phyloP scores from a whole-genome alignment of 768 basidiomycete genomes.

The Tylopilus cervinicoccineus region DNA sequence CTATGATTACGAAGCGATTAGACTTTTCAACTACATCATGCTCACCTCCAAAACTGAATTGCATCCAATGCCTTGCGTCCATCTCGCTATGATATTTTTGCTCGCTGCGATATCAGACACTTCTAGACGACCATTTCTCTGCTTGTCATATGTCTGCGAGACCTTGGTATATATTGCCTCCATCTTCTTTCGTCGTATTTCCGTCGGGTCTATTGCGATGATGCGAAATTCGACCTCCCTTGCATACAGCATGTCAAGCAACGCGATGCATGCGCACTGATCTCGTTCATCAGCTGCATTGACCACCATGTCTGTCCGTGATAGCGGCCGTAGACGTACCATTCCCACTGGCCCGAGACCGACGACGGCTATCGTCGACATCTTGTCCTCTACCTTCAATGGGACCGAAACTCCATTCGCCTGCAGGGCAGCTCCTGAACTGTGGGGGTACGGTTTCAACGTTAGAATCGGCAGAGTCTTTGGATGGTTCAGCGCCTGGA shows the following conservation, averaged over 20 bases:
- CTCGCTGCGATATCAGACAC: slow-evolving; percentile 50
- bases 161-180: slow-evolving; percentile 53
- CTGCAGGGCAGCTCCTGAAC: slow-evolving; percentile 9
- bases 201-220: slow-evolving; percentile 60
- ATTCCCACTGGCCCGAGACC: slow-evolving; percentile 80
- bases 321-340: slow-evolving; percentile 28
- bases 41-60: slow-evolving; percentile 65
- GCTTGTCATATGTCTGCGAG: slow-evolving; percentile 33
- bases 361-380: slow-evolving; percentile 60
- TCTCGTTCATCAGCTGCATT: background rate
- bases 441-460: slow-evolving; percentile 54
- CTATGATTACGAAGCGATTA: background rate
- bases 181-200: slow-evolving; percentile 56
- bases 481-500: slow-evolving; percentile 69
- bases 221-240: slow-evolving; percentile 48
- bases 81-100: slow-evolving; percentile 43
- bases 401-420: slow-evolving; percentile 12
- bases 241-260: slow-evolving; percentile 56
- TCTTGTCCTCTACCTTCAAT: slow-evolving; percentile 44
- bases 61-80: slow-evolving; percentile 58
- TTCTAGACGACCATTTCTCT: slow-evolving; percentile 40
- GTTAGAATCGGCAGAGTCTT: slow-evolving; percentile 61
- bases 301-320: background rate
- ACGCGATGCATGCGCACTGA: slow-evolving; percentile 57
- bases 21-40: background rate